Base-by-base conservation (phyloP, 2,329 filamentous ascomycete genomes). In the Aureobasidium sp. region DNA sequence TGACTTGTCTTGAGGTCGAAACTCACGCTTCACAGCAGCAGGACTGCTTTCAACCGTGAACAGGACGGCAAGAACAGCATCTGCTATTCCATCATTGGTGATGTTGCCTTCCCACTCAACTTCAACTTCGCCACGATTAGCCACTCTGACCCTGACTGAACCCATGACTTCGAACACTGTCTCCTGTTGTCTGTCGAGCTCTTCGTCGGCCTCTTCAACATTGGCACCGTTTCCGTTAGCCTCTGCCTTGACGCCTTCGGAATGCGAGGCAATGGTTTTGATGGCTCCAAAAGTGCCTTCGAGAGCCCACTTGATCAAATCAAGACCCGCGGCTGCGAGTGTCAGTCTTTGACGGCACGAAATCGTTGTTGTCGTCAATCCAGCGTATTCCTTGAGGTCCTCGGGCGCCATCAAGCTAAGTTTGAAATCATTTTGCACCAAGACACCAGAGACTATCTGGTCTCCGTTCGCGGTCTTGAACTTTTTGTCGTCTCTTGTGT, bases 51-150 rank as follows among this genome's bases (percentile, higher is more conserved):
- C 94, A 25, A 96, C 90, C 0, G 89, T 92, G 68, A 96, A 86
- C 12, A 99, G 82, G 2, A 97, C 91, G 0, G 91, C 91, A 81
- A 97, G 90, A 61, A 97, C 89, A 17, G 94, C 91, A 75, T 99
- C 94, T n/a, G 94, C 94, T 70, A 99, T 95, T 64, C 91, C 90
- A 71, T 99, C 94, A 73, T 97, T 99, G 70, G 97, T 87, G 78
- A 96, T 89, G 73, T 97, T 99, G 63, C 92, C 94, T 73, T 97
- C 93, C 94, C 94, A 99, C 75, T 96, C 91, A 2, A 97, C 80
- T 73, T 95, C 91, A 6, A 97, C 84, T 71, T 94, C 87, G 62
- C 92, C 89, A 65, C 80, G 83, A 3, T 64, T 55, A 41, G 67
- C 68, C 62, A 70, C 68, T 66, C 83, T 83, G 75, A 94, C 91